Conservation (phyloP, 345 rosid species). For the Carallia pectinifolia region DNA sequence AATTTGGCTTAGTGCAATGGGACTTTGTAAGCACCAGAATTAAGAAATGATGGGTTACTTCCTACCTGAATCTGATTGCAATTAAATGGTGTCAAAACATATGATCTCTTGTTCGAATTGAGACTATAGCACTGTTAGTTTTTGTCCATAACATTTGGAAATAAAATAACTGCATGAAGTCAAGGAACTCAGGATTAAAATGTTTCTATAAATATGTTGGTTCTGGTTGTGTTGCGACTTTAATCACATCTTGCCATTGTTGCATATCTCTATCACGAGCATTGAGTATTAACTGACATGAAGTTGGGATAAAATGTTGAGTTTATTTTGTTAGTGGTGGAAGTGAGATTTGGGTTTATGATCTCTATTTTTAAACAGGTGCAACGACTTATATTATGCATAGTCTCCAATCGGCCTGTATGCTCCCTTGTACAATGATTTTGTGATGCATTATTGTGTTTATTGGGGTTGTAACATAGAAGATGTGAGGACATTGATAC, state of each 20-base stretch:
- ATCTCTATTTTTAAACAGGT: conserved; percentile 45
- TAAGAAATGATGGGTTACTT: too few relatives aligned
- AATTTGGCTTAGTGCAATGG: too few relatives aligned
- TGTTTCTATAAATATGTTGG: conserved; percentile 1
- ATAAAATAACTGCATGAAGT: too few relatives aligned
- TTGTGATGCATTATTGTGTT: conserved; percentile 69
- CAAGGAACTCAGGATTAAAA: not conserved
- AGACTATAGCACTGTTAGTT: too few relatives aligned
- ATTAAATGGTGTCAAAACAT: not conserved
- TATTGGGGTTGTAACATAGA: conserved; percentile 46
- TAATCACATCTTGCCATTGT: not conserved
- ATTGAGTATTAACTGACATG: not conserved
- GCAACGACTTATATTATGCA: conserved; percentile 18
- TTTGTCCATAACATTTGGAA: too few relatives aligned
- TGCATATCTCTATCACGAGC: not conserved
- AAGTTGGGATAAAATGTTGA: conserved; percentile 1
- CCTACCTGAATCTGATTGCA: too few relatives aligned
- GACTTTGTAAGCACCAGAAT: too few relatives aligned
- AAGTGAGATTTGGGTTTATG: conserved; percentile 16
- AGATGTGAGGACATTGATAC: conserved; percentile 50
- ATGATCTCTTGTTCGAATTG: not conserved
- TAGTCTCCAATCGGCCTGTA: conserved; percentile 43
- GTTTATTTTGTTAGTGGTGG: not conserved
- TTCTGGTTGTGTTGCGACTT: conserved; percentile 4
- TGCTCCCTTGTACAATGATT: conserved; percentile 48